A percentile compares a stretch with the other conserved stretches of the same genome.
Evolutionary conservation across 805 yeast genomes (phyloP).

Genomic region (Candida awuae): DNA sequence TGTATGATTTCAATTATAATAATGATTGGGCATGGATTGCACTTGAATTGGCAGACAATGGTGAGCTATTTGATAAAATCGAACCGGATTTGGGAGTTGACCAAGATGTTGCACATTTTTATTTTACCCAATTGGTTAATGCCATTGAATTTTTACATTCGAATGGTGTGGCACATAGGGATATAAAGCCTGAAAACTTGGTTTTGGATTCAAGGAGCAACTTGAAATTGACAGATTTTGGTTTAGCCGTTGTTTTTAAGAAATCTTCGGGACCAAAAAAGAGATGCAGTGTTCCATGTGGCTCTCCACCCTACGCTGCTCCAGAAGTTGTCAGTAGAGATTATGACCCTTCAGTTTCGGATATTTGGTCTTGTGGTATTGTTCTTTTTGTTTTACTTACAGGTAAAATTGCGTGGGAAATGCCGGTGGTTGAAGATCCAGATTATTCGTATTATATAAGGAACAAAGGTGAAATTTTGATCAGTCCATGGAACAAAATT

Average conservation of each 20-base stretch:
- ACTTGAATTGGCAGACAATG: slow-evolving; percentile 64
- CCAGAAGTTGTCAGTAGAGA: slow-evolving; percentile 51
- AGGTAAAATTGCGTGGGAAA: slow-evolving; percentile 70
- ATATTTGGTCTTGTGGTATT: slow-evolving; percentile 66
- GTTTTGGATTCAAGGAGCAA: slow-evolving; percentile 57
- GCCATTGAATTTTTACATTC: slow-evolving; percentile 55
- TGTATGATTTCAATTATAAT: slow-evolving; percentile 47
- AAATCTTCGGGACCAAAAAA: slow-evolving; percentile 40
- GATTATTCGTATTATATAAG: slow-evolving; percentile 30
- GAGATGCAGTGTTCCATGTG: slow-evolving; percentile 47
- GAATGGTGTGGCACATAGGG: slow-evolving; percentile 60
- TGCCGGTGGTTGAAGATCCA: slow-evolving; percentile 42
- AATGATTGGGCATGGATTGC: slow-evolving; percentile 55
- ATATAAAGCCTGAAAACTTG: slow-evolving; percentile 63
- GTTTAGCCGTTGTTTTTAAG: slow-evolving; percentile 56
- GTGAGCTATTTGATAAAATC: slow-evolving; percentile 71
- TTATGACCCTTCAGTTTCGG: slow-evolving; percentile 52
- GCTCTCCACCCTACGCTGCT: slow-evolving; percentile 74
- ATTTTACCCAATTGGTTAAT: slow-evolving; percentile 54
- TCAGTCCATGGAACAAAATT: slow-evolving; percentile 49
- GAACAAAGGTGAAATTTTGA: slow-evolving; percentile 38
- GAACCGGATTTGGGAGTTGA: slow-evolving; percentile 70
- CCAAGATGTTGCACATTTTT: slow-evolving; percentile 57
- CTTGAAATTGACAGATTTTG: slow-evolving; percentile 70
- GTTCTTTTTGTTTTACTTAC: slow-evolving; percentile 53